Evolutionary conservation across 2,329 filamentous ascomycete species (phyloP), one percentile per base, ranked within the genome.

Genomic region (Trichoderma brevicompactum): DNA sequence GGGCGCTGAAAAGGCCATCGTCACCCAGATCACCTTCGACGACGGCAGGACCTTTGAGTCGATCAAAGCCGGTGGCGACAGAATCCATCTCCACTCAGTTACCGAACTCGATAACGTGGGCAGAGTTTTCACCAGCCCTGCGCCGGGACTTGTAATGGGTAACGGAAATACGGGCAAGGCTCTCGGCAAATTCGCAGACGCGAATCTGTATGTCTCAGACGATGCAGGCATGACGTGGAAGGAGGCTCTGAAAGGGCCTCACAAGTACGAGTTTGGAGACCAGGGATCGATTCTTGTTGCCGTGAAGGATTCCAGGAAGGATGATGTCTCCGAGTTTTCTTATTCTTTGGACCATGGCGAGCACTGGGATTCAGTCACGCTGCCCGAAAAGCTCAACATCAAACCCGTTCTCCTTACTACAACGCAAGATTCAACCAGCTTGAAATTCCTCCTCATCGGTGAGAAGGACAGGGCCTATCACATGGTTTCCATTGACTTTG

Each of bases 191-290:
- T 94, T 94, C 73, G 80, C 81, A 3, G 86, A 97, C 9, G 89
- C 92, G 12, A 87, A 92, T 74, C 85, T 97, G 1, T 98, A 89
- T 74, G 87, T 98, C 32, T 99, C 95, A 0, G 92, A 97, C 73
- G 88, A 98, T 77, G 94, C 94, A 19, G 95, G 95, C 46, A 79
- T 92, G 67, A 94, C 88, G 1, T 99, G 96, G 95, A 86, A 82
- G 43, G 82, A 88, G 73, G 86, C 89, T 0, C 83, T 92, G 5
- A 82, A 93, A 15, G 92, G 92, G 19, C 91, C 94, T 12, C 93
- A 98, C 79, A 95, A 96, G 76, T 99, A 96, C 77, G 94, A 97
- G 74, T 96, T 98, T 75, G 95, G 95, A 61, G 94, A 97, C 71
- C 90, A 96, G 70, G 95, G 95, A 1, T 93, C 93, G 15, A 86